Base-by-base conservation (phyloP, 2,329 filamentous ascomycete genomes). In the Epichloe gansuensis region DNA sequence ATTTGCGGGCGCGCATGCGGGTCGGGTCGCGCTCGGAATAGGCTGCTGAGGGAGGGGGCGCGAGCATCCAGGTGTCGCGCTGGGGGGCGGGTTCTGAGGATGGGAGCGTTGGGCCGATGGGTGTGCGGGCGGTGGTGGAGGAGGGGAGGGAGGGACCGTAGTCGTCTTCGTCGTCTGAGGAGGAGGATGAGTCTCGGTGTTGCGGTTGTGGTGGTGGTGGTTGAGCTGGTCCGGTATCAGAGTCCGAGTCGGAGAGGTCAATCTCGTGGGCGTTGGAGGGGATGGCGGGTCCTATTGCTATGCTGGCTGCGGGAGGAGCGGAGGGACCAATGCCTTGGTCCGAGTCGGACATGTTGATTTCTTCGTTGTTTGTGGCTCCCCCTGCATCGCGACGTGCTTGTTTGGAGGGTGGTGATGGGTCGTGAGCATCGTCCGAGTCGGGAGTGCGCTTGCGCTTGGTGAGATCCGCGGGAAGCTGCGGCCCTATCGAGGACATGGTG, bases 11-110 rank as follows among this genome's bases (percentile, higher is more conserved):
- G 60, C 84, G 82, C 54, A 91, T 74, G 66, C 90, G 90, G 4
- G 89, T 91, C 1, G 91, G 88, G 67, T 96, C 90, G 58, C 71
- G 86, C 71, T 65, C 86, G 70, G 57, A 78, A 59, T 78, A 63
- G 70, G 71, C 72, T 63, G 73, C 63, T 69, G 74, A 61, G 23
- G 73, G 67, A 2, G 74, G 71, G 0, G 86, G 86, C 1, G 80
- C 77, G 46, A 89, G 74, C 86, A 90, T 90, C 86, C 86, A 90
- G 61, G 88, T 84, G 71, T 95, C 90, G 60, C 91, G 83, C 64
- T 84, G 77, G 5, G 5, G 76, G 47, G 77, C 75, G 17, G 66
- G 59, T 39, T 71, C 63, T 5, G 68, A 57, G 13, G 62, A 58
- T 3, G 66, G 63, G 1, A 66, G 58, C 11, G 68, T 60, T 4